A percentile compares a stretch with the other conserved stretches of the same genome.
Evolutionary conservation across 495 filamentous ascomycete genomes (phyloP).

Genomic region (Aspergillus biplanus): DNA sequence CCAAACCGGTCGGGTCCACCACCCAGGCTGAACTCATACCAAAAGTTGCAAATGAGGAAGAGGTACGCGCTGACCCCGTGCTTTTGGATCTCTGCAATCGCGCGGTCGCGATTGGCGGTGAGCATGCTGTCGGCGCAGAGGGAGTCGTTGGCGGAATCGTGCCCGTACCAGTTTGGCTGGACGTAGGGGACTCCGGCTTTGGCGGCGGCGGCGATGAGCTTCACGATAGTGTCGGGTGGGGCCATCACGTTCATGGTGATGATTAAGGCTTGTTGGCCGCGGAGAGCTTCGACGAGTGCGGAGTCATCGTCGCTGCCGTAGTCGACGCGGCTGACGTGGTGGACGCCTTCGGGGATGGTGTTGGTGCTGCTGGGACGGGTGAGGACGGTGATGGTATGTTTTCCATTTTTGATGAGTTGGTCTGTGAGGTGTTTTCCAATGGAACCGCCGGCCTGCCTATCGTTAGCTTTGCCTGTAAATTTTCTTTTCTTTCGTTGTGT

Average conservation of each 20-base stretch:
- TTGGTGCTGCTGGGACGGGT: constrained; percentile 51
- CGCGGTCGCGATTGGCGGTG: constrained; percentile 23
- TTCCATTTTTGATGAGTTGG: constrained; percentile 53
- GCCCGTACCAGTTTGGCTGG: constrained; percentile 62
- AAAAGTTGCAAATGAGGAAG: constrained; percentile 51
- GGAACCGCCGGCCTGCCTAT: constrained; percentile 61
- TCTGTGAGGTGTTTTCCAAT: constrained; percentile 56
- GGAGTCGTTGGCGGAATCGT: constrained; percentile 36
- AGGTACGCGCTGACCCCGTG: constrained; percentile 53
- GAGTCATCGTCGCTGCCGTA: constrained; percentile 45
- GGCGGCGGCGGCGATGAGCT: constrained; percentile 63
- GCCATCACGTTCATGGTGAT: constrained; percentile 58
- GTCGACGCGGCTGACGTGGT: constrained; percentile 43
- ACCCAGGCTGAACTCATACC: constrained; percentile 58
- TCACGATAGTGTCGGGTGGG: constrained; percentile 48
- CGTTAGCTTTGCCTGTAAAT: background rate
- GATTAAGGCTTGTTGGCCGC: constrained; percentile 61
- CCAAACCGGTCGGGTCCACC: constrained; percentile 40
- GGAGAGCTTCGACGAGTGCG: constrained; percentile 51
- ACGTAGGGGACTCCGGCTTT: constrained; percentile 64
- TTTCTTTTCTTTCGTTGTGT: background rate
- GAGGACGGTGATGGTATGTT: constrained; percentile 58
- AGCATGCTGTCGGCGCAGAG: constrained; percentile 25
- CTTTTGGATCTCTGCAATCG: constrained; percentile 41
- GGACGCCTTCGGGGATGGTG: constrained; percentile 48